Conservation (phyloP, 176 grass and related monocot species). For the Lolium rigidum region DNA sequence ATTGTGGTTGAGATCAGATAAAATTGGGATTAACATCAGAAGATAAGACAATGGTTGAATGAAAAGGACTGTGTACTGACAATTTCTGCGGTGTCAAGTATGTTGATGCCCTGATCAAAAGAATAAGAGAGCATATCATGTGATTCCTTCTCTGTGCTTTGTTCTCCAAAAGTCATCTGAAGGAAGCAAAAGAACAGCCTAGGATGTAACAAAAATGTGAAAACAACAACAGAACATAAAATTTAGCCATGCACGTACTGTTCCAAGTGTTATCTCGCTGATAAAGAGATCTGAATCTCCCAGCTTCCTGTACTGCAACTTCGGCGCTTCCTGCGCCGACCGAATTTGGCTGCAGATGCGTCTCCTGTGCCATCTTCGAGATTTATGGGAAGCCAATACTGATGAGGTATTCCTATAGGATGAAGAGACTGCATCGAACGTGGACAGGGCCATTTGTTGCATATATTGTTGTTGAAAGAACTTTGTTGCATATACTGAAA, state of each 20-base stretch:
- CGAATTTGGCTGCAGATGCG: neutral
- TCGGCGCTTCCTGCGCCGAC: constrained; percentile 22
- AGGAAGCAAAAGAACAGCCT: neutral
- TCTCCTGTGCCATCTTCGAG: constrained; percentile 15
- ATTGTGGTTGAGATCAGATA: neutral
- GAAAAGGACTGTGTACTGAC: constrained; percentile 22
- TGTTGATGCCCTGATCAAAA: constrained; percentile 56
- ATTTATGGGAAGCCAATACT: neutral
- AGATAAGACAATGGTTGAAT: neutral
- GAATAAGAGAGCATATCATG: constrained; percentile 50
- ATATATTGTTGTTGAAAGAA: neutral
- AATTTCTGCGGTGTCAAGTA: constrained; percentile 46
- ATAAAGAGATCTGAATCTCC: constrained; percentile 69
- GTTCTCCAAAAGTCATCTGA: constrained; percentile 49
- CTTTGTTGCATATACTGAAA: constrained; percentile 35
- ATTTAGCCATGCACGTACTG: constrained; percentile 37
- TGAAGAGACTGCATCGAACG: neutral
- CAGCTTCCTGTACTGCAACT: constrained; percentile 58
- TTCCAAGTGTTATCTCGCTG: constrained; percentile 70
- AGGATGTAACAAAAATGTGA: neutral
- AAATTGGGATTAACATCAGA: neutral
- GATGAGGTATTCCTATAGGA: neutral
- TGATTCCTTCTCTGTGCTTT: constrained; percentile 48
- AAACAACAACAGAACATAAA: neutral
- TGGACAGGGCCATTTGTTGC: constrained; percentile 41